phyloP scores from a whole-genome alignment of 192 early-diverging fungal species.

The Anaeromyces robustus region DNA sequence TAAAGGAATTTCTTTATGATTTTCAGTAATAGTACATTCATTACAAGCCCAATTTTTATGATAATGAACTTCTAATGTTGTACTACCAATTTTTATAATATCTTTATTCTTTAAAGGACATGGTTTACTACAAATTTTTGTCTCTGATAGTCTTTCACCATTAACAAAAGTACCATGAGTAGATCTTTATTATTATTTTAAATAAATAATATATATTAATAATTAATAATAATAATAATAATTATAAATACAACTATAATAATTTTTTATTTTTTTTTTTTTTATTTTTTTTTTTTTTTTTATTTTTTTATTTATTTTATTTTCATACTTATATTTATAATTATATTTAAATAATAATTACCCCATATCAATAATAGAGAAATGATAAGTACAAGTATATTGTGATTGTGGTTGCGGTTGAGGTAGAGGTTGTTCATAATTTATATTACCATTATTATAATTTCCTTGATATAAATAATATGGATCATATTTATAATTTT shows the following conservation, averaged over 20 bases:
- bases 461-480: neutral
- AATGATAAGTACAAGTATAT: neutral
- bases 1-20: neutral
- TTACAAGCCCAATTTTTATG: conserved; percentile 47
- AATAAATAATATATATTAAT: too few species aligned
- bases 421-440: neutral
- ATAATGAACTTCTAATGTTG: conserved; percentile 40
- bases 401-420: neutral
- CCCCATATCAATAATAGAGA: neutral
- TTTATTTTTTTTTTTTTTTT: too few species aligned
- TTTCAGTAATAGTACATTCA: conserved; percentile 30
- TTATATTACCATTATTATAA: neutral
- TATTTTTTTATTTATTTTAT: too few species aligned
- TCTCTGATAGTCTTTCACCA: conserved; percentile 34
- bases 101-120: conserved; percentile 34
- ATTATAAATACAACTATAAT: too few species aligned
- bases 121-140: conserved; percentile 44
- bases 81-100: conserved; percentile 33
- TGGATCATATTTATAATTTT: neutral
- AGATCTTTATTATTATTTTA: conserved; percentile 31
- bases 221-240: too few species aligned
- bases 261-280: too few species aligned
- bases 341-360: neutral
- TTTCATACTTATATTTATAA: too few species aligned
- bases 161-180: conserved; percentile 65